A percentile compares a stretch with the other conserved stretches of the same genome.
Conservation (phyloP, 2,329 filamentous ascomycete genomes). For the Diaporthe nobilis region DNA sequence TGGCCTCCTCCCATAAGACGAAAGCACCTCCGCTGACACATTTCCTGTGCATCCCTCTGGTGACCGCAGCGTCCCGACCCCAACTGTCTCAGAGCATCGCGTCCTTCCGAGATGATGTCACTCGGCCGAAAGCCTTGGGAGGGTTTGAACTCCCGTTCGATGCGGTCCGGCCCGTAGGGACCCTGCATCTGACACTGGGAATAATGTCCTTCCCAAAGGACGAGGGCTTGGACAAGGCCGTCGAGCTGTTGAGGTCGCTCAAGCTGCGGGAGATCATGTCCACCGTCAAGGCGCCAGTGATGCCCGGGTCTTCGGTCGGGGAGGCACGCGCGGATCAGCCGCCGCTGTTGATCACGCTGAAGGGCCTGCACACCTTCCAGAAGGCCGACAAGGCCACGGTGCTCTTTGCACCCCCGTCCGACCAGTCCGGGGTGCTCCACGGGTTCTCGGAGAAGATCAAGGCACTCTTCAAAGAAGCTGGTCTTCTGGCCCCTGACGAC, state of each 20-base stretch:
- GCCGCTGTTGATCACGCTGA: conserved; percentile 61
- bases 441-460: conserved; percentile 71
- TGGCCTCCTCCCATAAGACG: conserved; percentile 52
- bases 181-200: conserved; percentile 88
- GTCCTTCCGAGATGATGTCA: conserved; percentile 73
- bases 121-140: conserved; percentile 50
- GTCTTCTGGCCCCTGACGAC: conserved; percentile 69
- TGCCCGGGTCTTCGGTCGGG: conserved; percentile 33
- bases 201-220: conserved; percentile 80
- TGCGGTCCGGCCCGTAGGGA: conserved; percentile 82
- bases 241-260: conserved; percentile 56
- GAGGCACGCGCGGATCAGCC: conserved; percentile 32
- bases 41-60: conserved; percentile 82
- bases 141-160: conserved; percentile 70
- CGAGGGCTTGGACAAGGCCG: conserved; percentile 59
- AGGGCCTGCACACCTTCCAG: conserved; percentile 75
- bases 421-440: conserved; percentile 65
- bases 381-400: conserved; percentile 67
- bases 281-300: conserved; percentile 42
- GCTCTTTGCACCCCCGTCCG: conserved; percentile 74
- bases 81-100: conserved; percentile 76
- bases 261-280: conserved; percentile 57
- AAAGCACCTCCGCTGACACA: conserved; percentile 71
- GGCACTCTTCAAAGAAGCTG: conserved; percentile 66
- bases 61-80: conserved; percentile 70